Base-by-base conservation (phyloP, 2,329 filamentous ascomycete species). In the Fonsecaea erecta region DNA sequence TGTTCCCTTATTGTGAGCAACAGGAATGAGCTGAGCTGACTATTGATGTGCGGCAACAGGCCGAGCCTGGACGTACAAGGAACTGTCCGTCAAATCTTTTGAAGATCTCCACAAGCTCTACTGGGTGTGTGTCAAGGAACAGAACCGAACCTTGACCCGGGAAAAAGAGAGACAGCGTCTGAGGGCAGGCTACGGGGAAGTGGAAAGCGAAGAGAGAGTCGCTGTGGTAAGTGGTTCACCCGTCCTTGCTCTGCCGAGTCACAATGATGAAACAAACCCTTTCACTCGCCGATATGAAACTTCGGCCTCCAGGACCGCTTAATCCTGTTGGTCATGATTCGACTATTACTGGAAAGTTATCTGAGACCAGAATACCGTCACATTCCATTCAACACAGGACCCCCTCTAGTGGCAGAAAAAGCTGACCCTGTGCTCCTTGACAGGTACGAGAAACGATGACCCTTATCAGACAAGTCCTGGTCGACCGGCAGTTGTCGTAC, bases 111-210 rank as follows among this genome's bases (percentile, higher is more conserved):
- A 98, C 78, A 83, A 84, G 67, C 83, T 99, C 74, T 99, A 94
- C 93, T 99, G 93, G 92, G 86, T 93, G 62, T 98, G 95, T 76
- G 85, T 90, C 66, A 93, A 91, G 80, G 95, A 99, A 81, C 84
- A 91, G 73, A 99, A 99, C 79, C 86, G 91, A 71, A 86, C 98
- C 72, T 84, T 87, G n/a, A 98, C 96, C 32, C 88, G 90, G 71
- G 83, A 83, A 60, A 78, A 83, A 63, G 92, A 96, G 81, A 84
- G 91, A 72, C 75, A 81, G 32, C 85, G 90, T 71, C 75, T 90
- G 62, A 83, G 89, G 70, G 83, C 91, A 55, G 88, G 89, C 30
- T 95, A 90, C 74, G 94, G 94, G 71, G 85, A 88, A 28, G 81
- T 81, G 52, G 91, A 96, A 80, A 82, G 85, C 51, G 79, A 83